These are phyloP conservation scores for Penicillium turbatum DNA, from an alignment of 495 filamentous ascomycete genomes.

Conservation along the genomic window DNA sequence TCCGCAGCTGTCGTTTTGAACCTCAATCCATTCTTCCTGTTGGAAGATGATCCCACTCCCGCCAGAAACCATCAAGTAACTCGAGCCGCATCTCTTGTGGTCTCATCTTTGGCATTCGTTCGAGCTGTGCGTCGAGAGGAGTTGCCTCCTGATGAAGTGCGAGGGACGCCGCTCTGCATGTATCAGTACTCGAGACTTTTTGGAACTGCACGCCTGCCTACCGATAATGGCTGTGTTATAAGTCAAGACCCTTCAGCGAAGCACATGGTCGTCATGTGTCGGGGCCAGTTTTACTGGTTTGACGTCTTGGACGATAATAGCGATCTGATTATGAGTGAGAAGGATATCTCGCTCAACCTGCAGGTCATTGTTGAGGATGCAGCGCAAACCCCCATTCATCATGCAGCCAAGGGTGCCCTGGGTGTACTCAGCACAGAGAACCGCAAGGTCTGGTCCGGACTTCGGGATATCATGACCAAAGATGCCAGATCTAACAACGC, in stretches of 20 bases:
- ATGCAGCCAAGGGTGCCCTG: constrained; percentile 88
- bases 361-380: constrained; percentile 92
- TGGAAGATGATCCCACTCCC: constrained; percentile 96
- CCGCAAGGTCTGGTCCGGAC: constrained; percentile 87
- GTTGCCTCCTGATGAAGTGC: constrained; percentile 81
- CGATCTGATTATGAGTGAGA: constrained; percentile 95
- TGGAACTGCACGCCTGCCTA: constrained; percentile 90
- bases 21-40: constrained; percentile 94
- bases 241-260: constrained; percentile 84
- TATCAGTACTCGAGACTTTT: constrained; percentile 96
- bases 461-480: constrained; percentile 83
- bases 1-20: constrained; percentile 79
- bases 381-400: constrained; percentile 79
- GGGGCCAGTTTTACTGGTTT: constrained; percentile 99
- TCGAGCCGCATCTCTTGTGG: constrained; percentile 83
- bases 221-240: constrained; percentile 93
- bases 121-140: constrained; percentile 91
- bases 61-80: constrained; percentile 95
- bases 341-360: constrained; percentile 86
- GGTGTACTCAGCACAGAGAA: constrained; percentile 96
- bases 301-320: constrained; percentile 93
- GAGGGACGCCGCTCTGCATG: constrained; percentile 85
- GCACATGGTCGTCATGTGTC: constrained; percentile 91
- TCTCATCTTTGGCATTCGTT: constrained; percentile 89
- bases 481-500: constrained; percentile 89